Conservation (phyloP, 2,329 filamentous ascomycete species). For the Cryphonectria nitschkei region DNA sequence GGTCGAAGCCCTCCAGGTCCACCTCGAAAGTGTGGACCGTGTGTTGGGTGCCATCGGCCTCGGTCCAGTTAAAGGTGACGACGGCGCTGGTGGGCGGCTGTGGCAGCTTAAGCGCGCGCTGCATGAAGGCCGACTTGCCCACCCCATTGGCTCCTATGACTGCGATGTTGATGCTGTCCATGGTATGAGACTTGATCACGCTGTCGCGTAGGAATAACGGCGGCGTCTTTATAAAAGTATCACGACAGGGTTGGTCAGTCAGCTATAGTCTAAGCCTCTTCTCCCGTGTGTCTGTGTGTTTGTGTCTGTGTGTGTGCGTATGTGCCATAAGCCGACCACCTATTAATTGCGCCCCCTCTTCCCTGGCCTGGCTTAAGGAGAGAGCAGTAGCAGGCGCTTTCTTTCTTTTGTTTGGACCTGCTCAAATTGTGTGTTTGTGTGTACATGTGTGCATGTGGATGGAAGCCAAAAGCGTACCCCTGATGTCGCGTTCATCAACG, state of each 20-base stretch:
- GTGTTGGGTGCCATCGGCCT: conserved; percentile 61
- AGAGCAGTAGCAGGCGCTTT: background rate
- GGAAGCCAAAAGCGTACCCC: conserved; percentile 24
- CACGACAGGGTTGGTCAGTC: conserved; percentile 20
- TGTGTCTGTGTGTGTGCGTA: background rate
- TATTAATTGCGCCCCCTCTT: background rate
- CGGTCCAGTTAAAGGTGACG: conserved; percentile 57
- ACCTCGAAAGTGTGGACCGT: conserved; percentile 67
- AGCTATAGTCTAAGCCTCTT: conserved; percentile 17
- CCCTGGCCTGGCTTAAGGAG: background rate
- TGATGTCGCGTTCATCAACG: conserved; percentile 46
- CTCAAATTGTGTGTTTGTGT: background rate
- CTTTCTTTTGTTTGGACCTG: background rate
- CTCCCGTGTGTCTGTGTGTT: background rate
- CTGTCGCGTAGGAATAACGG: conserved; percentile 8
- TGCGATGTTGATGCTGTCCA: conserved; percentile 67
- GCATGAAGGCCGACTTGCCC: conserved; percentile 71
- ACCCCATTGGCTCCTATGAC: conserved; percentile 69
- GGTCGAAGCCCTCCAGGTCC: conserved; percentile 67
- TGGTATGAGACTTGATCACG: conserved; percentile 35
- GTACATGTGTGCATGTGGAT: background rate
- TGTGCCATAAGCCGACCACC: background rate
- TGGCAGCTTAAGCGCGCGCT: conserved; percentile 61
- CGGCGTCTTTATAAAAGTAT: conserved; percentile 11
- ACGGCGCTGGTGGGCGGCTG: conserved; percentile 57